These are phyloP conservation scores for Saccharomycopsis sp. DNA, from an alignment of 805 yeast genomes.

Conservation along the genomic window DNA sequence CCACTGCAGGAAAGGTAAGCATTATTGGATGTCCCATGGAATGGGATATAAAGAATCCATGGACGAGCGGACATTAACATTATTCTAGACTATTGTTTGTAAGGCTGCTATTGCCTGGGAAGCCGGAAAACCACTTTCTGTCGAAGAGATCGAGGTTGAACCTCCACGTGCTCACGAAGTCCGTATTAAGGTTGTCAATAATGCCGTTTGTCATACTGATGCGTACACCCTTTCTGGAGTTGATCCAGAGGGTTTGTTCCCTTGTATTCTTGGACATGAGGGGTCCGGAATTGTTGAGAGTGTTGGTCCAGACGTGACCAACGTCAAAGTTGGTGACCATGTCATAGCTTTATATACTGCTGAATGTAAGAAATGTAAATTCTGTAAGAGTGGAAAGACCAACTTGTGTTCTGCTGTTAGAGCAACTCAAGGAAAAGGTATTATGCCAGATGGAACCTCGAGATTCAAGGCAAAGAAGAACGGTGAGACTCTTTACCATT, in stretches of 20 bases:
- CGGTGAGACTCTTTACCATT: conserved; percentile 82
- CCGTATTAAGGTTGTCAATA: conserved; percentile 76
- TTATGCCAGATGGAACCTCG: conserved; percentile 97
- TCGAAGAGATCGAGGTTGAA: conserved; percentile 84
- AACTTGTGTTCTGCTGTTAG: conserved; percentile 93
- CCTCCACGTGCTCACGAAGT: conserved; percentile 98
- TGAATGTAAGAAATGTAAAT: conserved; percentile 91
- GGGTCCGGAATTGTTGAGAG: conserved; percentile 97
- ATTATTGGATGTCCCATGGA: no score
- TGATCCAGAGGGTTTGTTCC: conserved; percentile 97
- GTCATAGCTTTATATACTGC: conserved; percentile 95
- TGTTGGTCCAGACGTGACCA: conserved; percentile 89
- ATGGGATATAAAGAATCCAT: no score
- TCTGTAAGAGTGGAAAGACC: conserved; percentile 92
- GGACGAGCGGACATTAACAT: not conserved
- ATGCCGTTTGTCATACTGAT: conserved; percentile 98
- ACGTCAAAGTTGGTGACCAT: conserved; percentile 86
- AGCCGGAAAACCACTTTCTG: conserved; percentile 72
- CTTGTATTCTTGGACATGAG: conserved; percentile 92
- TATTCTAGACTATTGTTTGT: conserved; percentile 38
- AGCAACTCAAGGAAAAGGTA: conserved; percentile 97
- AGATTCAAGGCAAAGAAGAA: conserved; percentile 68
- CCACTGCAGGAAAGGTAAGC: not conserved
- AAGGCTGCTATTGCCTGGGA: conserved; percentile 98
- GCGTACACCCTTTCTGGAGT: conserved; percentile 91